Percentiles rank a stretch among this genome's conserved stretches.
Evolutionary conservation across 331 rosid species (phyloP).

Genomic region (Erythrophleum ivorense): DNA sequence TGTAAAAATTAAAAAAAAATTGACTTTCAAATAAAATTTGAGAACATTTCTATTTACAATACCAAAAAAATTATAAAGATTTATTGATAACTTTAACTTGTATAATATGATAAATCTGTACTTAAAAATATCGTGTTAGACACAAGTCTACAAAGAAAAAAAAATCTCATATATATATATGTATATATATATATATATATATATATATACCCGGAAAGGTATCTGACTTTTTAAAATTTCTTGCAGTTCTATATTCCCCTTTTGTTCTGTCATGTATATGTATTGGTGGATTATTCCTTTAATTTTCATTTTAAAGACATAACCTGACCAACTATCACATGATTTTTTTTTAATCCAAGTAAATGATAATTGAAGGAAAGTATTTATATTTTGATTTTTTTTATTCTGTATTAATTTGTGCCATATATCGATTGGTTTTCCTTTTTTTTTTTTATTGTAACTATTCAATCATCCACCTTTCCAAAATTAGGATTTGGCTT

Average conservation of each 20-base stretch:
- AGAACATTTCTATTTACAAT: too few relatives aligned
- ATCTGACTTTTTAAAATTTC: slow-evolving; percentile 15
- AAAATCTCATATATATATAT: too few relatives aligned
- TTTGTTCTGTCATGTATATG: slow-evolving; percentile 9
- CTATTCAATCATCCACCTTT: slow-evolving; percentile 26
- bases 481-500: slow-evolving; percentile 29
- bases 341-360: background rate
- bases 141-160: too few relatives aligned
- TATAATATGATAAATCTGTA: background rate
- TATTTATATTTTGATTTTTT: background rate
- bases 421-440: background rate
- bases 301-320: background rate
- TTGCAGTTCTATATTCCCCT: background rate
- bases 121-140: background rate
- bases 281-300: background rate
- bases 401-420: background rate
- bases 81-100: background rate
- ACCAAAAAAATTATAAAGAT: too few relatives aligned
- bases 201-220: background rate
- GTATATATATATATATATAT: too few relatives aligned
- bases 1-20: too few relatives aligned
- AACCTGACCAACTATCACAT: slow-evolving; percentile 6
- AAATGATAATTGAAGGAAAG: slow-evolving; percentile 1
- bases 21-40: too few relatives aligned
- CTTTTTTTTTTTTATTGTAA: background rate